Percentiles rank a stretch among this genome's conserved stretches.
These are phyloP conservation scores for Phlebiopsis gigantea DNA, from an alignment of 768 basidiomycete species.

Conservation along the genomic window DNA sequence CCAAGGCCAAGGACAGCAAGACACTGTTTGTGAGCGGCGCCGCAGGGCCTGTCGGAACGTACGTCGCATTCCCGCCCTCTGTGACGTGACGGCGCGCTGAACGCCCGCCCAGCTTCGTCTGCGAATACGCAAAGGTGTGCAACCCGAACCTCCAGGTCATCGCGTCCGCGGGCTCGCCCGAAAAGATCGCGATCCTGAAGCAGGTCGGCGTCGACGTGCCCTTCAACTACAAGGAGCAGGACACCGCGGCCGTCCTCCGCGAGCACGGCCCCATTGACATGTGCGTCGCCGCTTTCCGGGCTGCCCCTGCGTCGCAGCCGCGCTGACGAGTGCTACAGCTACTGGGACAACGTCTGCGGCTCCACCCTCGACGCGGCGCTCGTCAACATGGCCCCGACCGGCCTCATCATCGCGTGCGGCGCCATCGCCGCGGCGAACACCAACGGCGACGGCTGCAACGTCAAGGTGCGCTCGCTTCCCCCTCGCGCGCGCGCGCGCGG, in stretches of 20 bases:
- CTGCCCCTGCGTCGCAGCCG: not conserved
- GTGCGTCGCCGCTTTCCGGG: not conserved
- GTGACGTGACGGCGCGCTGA: not conserved
- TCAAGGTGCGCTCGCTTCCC: conserved; percentile 3
- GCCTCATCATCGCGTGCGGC: conserved; percentile 11
- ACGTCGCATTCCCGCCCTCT: not conserved
- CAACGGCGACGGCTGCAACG: conserved; percentile 6
- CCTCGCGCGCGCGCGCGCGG: too few relatives aligned
- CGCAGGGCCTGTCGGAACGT: conserved; percentile 7
- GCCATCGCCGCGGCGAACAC: conserved; percentile 9
- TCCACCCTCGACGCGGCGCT: conserved; percentile 10
- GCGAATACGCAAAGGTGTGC: conserved; percentile 6
- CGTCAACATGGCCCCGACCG: conserved; percentile 5
- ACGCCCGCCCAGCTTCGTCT: conserved; percentile 1
- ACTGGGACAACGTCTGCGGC: conserved; percentile 11
- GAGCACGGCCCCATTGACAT: conserved; percentile 12
- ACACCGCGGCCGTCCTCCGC: conserved; percentile 4
- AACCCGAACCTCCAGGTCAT: conserved; percentile 13
- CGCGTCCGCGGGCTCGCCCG: conserved; percentile 7
- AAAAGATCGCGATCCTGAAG: conserved; percentile 9
- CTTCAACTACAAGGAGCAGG: conserved; percentile 9
- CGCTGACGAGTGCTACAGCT: not conserved
- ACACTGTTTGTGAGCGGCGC: conserved; percentile 5
- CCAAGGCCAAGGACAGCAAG: conserved; percentile 8
- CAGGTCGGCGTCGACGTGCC: conserved; percentile 6